phyloP scores from a whole-genome alignment of 2,329 filamentous ascomycete genomes.

The Dothideomycetes sp. region DNA sequence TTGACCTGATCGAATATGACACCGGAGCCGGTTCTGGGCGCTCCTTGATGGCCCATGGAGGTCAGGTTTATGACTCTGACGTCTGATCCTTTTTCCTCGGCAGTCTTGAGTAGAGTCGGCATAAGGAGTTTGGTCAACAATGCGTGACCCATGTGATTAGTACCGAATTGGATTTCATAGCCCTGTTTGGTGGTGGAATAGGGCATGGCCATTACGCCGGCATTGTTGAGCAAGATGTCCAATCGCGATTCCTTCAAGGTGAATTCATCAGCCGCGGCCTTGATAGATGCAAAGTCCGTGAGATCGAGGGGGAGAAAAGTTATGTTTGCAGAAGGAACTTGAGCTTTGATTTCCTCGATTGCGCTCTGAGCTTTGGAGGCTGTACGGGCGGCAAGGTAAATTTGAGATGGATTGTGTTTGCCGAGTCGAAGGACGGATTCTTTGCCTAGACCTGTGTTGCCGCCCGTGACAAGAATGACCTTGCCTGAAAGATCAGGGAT shows the following conservation, averaged over 20 bases:
- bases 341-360: constrained; percentile 31
- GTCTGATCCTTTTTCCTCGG: constrained; percentile 24
- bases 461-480: constrained; percentile 37
- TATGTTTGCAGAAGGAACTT: constrained; percentile 28
- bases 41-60: constrained; percentile 22
- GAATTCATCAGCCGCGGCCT: constrained; percentile 31
- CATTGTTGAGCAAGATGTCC: constrained; percentile 40
- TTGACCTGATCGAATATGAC: constrained; percentile 27
- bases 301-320: constrained; percentile 35
- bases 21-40: constrained; percentile 20
- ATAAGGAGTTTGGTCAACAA: constrained; percentile 38
- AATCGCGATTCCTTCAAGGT: constrained; percentile 29
- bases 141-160: constrained; percentile 44
- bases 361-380: constrained; percentile 33
- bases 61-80: constrained; percentile 38
- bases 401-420: constrained; percentile 34
- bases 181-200: constrained; percentile 35
- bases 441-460: constrained; percentile 40
- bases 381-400: constrained; percentile 41
- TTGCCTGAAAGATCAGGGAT: constrained; percentile 35
- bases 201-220: constrained; percentile 33
- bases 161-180: constrained; percentile 44
- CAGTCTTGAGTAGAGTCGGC: constrained; percentile 34
- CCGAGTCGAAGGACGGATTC: constrained; percentile 37
- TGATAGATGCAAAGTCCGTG: constrained; percentile 32